Conservation (phyloP, 768 basidiomycete genomes). For the Pleurotus eryngii region DNA sequence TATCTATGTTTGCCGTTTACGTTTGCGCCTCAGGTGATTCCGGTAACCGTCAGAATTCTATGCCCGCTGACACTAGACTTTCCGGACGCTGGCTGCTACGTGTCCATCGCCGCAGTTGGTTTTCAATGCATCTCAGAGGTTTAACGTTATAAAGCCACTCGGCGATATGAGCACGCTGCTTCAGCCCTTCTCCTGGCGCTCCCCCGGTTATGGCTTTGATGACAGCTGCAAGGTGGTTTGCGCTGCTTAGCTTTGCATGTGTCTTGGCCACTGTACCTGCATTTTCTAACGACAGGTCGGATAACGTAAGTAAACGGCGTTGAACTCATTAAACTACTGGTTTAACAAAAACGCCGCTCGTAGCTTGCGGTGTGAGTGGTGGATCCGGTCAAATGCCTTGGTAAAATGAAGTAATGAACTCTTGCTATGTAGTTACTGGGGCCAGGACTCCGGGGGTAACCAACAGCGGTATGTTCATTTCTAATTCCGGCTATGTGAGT, state of each 20-base stretch:
- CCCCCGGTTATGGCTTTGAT: conserved; percentile 13
- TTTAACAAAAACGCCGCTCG: neutral
- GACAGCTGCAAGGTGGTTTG: conserved; percentile 5
- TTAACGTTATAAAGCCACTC: conserved; percentile 1
- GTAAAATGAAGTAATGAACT: neutral
- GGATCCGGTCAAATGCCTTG: neutral
- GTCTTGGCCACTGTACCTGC: conserved; percentile 19
- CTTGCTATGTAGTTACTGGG: conserved; percentile 34
- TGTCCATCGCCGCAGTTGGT: conserved; percentile 11
- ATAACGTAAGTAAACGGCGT: conserved; percentile 29
- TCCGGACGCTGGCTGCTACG: conserved; percentile 9
- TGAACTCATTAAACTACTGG: neutral
- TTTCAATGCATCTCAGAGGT: neutral
- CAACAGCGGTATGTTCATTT: conserved; percentile 29
- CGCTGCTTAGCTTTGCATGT: conserved; percentile 12
- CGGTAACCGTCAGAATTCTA: conserved; percentile 2
- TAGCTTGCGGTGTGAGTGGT: conserved; percentile 35
- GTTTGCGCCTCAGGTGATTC: neutral
- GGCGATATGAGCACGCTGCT: neutral
- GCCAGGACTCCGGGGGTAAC: conserved; percentile 35
- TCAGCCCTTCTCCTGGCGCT: neutral
- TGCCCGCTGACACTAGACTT: neutral
- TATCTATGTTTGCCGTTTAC: too few relatives aligned
- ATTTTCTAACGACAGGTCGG: conserved; percentile 32
- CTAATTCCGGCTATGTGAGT: neutral